phyloP scores from a whole-genome alignment of 1,284 basidiomycete genomes.

The Trametes versicolor region DNA sequence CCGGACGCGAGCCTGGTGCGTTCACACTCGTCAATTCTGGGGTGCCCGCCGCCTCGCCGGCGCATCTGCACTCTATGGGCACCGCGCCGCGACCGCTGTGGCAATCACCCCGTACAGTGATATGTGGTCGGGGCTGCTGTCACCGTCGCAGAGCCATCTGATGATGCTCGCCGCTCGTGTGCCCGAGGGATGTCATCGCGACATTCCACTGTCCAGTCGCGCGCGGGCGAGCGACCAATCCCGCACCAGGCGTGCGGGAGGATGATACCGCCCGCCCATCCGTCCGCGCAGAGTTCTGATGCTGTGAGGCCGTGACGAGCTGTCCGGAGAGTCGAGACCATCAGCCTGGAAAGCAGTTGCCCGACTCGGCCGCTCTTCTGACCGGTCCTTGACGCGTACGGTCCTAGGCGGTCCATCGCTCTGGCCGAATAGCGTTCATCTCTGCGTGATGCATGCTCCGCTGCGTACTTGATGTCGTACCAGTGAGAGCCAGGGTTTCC shows the following conservation, averaged over 20 bases:
- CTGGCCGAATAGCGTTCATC: conserved; percentile 28
- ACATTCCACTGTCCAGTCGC: conserved; percentile 12
- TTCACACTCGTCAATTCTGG: conserved; percentile 33
- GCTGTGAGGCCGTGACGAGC: conserved; percentile 17
- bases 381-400: conserved; percentile 18
- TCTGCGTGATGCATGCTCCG: conserved; percentile 24
- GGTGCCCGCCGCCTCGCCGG: conserved; percentile 14
- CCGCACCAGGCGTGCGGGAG: conserved; percentile 7
- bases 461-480: conserved; percentile 21
- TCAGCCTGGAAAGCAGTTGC: conserved; percentile 14
- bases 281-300: conserved; percentile 26
- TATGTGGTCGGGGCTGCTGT: conserved; percentile 1
- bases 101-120: conserved; percentile 3
- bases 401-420: conserved; percentile 20
- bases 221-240: conserved; percentile 3
- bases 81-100: conserved; percentile 11
- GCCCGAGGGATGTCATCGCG: conserved; percentile 5
- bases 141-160: conserved; percentile 11
- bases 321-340: conserved; percentile 11
- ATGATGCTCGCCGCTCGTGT: conserved; percentile 9
- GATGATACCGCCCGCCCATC: conserved; percentile 18
- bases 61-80: neutral
- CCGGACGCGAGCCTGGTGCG: conserved; percentile 19
- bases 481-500: conserved; percentile 21
- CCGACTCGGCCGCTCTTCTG: conserved; percentile 8